Evolutionary conservation across 2,329 filamentous ascomycete species (phyloP).

Genomic region (Graphilbum fragrans): DNA sequence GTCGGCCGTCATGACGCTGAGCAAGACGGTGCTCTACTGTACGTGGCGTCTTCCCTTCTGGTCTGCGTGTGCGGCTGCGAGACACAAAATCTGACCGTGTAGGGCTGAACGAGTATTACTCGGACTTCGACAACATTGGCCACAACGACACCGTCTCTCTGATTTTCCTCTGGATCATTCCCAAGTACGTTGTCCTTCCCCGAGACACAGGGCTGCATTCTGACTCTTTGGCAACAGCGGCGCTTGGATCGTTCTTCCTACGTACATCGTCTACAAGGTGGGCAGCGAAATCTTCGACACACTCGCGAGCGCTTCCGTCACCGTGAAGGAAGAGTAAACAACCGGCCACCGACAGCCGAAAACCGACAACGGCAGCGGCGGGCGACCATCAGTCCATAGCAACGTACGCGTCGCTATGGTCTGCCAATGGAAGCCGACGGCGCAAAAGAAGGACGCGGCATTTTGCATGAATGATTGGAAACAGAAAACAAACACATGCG

Average conservation of each 20-base stretch:
- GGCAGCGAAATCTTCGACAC: slow-evolving; percentile 36
- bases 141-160: slow-evolving; percentile 36
- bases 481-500: too few relatives aligned
- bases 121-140: slow-evolving; percentile 42
- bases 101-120: slow-evolving; percentile 47
- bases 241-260: slow-evolving; percentile 39
- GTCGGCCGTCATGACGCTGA: slow-evolving; percentile 46
- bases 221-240: slow-evolving; percentile 25
- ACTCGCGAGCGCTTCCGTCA: slow-evolving; percentile 22
- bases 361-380: too few relatives aligned
- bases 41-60: slow-evolving; percentile 15
- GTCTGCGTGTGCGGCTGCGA: too few relatives aligned
- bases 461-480: too few relatives aligned
- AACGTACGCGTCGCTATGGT: too few relatives aligned
- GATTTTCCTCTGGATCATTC: slow-evolving; percentile 43
- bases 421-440: too few relatives aligned
- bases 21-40: slow-evolving; percentile 52
- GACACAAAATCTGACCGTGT: too few relatives aligned
- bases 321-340: slow-evolving; percentile 27
- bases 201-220: background rate
- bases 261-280: slow-evolving; percentile 37
- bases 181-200: slow-evolving; percentile 28
- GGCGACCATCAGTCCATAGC: too few relatives aligned
- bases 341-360: too few relatives aligned
- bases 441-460: too few relatives aligned